These are phyloP conservation scores for Globisporangium nagaii DNA, from an alignment of 352 stramenopile species.

Conservation along the genomic window DNA sequence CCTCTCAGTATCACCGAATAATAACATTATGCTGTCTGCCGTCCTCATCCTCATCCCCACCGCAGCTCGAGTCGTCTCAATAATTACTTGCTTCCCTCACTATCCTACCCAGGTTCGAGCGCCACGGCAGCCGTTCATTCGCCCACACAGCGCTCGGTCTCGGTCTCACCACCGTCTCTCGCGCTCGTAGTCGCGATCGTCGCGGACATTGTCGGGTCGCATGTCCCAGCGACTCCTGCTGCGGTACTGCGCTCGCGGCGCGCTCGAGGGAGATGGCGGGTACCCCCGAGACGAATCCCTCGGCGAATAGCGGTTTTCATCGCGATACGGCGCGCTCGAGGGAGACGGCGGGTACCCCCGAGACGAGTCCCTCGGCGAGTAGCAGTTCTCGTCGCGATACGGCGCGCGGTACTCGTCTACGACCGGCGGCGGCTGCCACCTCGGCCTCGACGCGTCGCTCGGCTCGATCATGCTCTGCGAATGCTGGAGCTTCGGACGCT, in stretches of 20 bases:
- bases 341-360: constrained; percentile 3
- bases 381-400: constrained; percentile 5
- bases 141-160: background rate
- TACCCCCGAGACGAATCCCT: constrained; percentile 1
- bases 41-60: background rate
- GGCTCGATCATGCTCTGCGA: constrained; percentile 47
- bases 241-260: constrained; percentile 16
- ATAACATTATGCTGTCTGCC: background rate
- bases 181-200: background rate
- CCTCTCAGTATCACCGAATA: background rate
- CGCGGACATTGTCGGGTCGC: background rate
- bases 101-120: background rate
- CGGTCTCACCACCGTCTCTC: constrained; percentile 4
- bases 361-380: background rate
- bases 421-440: background rate
- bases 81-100: background rate
- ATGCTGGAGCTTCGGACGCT: constrained; percentile 59
- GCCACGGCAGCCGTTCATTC: too few relatives aligned
- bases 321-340: constrained; percentile 4
- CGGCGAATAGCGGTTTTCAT: too few relatives aligned
- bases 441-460: constrained; percentile 16
- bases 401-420: background rate
- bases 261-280: constrained; percentile 4
- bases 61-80: background rate
- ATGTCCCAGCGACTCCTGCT: constrained; percentile 8